These are phyloP conservation scores for Solanum paucissectum DNA, from an alignment of 257 asterid species.

Conservation along the genomic window DNA sequence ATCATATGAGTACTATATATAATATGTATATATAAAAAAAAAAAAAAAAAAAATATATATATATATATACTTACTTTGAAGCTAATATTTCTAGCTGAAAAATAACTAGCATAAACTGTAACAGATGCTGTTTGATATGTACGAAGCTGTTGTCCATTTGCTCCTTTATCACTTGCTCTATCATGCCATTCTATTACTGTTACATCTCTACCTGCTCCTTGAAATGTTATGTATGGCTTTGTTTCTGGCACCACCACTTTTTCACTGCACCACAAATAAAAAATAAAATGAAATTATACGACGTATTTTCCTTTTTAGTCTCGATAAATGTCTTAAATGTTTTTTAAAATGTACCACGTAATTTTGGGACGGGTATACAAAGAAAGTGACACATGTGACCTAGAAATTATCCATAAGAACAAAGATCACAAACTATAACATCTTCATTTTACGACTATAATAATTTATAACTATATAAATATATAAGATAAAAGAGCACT, in stretches of 20 bases:
- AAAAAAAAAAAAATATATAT: background rate
- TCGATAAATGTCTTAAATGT: too few relatives aligned
- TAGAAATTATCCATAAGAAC: background rate
- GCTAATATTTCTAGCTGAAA: constrained; percentile 75
- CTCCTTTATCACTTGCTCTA: constrained; percentile 67
- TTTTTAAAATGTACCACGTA: too few relatives aligned
- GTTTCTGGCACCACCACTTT: constrained; percentile 78
- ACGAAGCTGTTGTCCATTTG: constrained; percentile 80
- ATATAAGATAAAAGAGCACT: background rate
- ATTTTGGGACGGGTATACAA: background rate
- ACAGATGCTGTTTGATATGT: constrained; percentile 86
- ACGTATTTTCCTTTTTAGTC: background rate
- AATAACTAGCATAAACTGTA: constrained; percentile 51
- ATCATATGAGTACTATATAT: background rate
- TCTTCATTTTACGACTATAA: background rate
- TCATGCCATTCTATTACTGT: constrained; percentile 90
- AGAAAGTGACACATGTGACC: background rate
- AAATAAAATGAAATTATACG: background rate
- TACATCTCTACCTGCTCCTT: constrained; percentile 69
- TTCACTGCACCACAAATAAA: constrained; percentile 31
- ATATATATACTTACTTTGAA: constrained; percentile 62
- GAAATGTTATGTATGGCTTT: constrained; percentile 66
- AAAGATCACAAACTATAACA: background rate
- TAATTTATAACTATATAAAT: too few relatives aligned
- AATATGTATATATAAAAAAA: background rate